These are phyloP conservation scores for Phytophthora pluvialis DNA, from an alignment of 352 stramenopile species.

Conservation along the genomic window DNA sequence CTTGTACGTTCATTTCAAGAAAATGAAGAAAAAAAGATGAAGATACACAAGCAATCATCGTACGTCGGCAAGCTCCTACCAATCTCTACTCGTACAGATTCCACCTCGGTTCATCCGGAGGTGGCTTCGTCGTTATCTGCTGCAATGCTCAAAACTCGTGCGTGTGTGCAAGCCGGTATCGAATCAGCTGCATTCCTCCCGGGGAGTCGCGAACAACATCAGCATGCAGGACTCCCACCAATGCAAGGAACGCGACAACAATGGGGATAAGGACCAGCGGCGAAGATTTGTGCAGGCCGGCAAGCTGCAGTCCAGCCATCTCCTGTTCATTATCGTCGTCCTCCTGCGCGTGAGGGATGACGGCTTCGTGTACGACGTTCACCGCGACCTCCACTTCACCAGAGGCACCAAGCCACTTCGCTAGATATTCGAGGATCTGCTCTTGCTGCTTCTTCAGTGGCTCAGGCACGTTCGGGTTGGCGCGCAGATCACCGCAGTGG, in stretches of 20 bases:
- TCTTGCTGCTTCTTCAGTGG: conserved; percentile 73
- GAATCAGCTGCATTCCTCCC: conserved; percentile 30
- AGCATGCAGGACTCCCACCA: conserved; percentile 59
- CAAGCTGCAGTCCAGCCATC: conserved; percentile 28
- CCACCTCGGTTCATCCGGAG: background rate
- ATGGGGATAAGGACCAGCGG: conserved; percentile 78
- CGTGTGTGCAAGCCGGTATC: conserved; percentile 50
- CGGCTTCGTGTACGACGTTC: conserved; percentile 22
- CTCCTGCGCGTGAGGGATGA: conserved; percentile 14
- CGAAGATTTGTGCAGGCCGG: conserved; percentile 49
- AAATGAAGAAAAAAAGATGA: conserved; percentile 14
- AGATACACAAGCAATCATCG: conserved; percentile 22
- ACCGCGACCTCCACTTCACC: conserved; percentile 12
- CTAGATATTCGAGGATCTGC: conserved; percentile 68
- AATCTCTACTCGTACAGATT: conserved; percentile 16
- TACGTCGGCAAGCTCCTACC: conserved; percentile 6
- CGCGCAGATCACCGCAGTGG: conserved; percentile 79
- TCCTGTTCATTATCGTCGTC: conserved; percentile 31
- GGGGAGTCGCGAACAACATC: conserved; percentile 63
- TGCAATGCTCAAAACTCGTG: conserved; percentile 30
- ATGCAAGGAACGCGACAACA: conserved; percentile 55
- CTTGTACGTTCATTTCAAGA: conserved; percentile 21
- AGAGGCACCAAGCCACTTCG: conserved; percentile 57
- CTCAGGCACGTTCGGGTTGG: conserved; percentile 51
- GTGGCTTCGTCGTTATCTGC: conserved; percentile 15